Conservation (phyloP, 2,329 filamentous ascomycete species). For the Pseudogymnoascus sp. region DNA sequence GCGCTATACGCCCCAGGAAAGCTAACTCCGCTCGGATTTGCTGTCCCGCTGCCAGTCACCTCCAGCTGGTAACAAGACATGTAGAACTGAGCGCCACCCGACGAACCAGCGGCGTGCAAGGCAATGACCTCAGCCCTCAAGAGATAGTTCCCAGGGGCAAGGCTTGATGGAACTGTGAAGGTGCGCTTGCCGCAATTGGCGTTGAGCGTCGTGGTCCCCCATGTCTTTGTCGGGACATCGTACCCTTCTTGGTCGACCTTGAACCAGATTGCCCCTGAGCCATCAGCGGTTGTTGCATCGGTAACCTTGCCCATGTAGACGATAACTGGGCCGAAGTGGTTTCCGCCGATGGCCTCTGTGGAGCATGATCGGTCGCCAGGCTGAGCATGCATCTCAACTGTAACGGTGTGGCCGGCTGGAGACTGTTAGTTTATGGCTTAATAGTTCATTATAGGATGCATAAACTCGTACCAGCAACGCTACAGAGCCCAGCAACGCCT, state of each 20-base stretch:
- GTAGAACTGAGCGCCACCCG: slow-evolving; percentile 33
- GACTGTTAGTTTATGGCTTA: slow-evolving; percentile 40
- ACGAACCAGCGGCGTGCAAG: slow-evolving; percentile 40
- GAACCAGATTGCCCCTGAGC: slow-evolving; percentile 39
- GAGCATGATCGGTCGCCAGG: slow-evolving; percentile 38
- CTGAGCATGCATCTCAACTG: slow-evolving; percentile 47
- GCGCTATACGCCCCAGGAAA: slow-evolving; percentile 42
- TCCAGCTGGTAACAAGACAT: slow-evolving; percentile 37
- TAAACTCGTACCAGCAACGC: slow-evolving; percentile 1
- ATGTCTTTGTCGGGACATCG: slow-evolving; percentile 14
- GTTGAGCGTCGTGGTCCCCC: slow-evolving; percentile 17
- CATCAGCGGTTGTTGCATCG: slow-evolving; percentile 39
- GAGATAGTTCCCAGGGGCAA: slow-evolving; percentile 47
- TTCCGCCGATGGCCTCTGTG: slow-evolving; percentile 41
- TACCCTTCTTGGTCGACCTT: slow-evolving; percentile 36
- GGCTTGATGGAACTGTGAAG: slow-evolving; percentile 43
- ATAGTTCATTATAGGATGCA: slow-evolving; percentile 26
- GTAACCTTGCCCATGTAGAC: slow-evolving; percentile 40
- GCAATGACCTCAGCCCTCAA: slow-evolving; percentile 47
- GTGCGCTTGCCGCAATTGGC: slow-evolving; percentile 37
- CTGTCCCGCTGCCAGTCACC: slow-evolving; percentile 36
- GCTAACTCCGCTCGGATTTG: slow-evolving; percentile 34
- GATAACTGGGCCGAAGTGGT: slow-evolving; percentile 38
- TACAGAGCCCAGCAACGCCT: slow-evolving; percentile 28
- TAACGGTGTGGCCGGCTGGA: slow-evolving; percentile 41